phyloP scores from a whole-genome alignment of 768 basidiomycete species.

The Boletus patriciae region DNA sequence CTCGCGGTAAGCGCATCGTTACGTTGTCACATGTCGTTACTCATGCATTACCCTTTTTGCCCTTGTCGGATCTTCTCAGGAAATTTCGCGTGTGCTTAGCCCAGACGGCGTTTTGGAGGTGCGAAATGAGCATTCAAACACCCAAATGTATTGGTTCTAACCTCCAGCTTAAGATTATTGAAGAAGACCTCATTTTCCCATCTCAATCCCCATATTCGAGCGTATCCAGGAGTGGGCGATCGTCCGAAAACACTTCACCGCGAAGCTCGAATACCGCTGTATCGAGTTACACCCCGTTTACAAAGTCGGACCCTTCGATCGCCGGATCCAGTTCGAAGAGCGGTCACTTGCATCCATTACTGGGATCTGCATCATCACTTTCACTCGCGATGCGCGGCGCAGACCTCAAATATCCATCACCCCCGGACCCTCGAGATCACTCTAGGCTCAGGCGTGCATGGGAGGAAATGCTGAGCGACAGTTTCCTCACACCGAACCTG shows the following conservation, averaged over 20 bases:
- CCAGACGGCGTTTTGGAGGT: conserved; percentile 67
- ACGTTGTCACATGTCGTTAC: conserved; percentile 14
- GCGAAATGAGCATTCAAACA: conserved; percentile 12
- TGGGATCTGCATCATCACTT: conserved; percentile 22
- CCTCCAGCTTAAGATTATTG: conserved; percentile 52
- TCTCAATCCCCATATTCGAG: conserved; percentile 27
- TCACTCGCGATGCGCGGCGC: conserved; percentile 18
- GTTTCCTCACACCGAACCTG: conserved; percentile 55
- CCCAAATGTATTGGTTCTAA: conserved; percentile 1
- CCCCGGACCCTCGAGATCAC: conserved; percentile 59
- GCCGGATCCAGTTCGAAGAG: conserved; percentile 15
- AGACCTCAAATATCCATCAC: conserved; percentile 12
- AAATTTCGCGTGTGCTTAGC: conserved; percentile 64
- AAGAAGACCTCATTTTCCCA: conserved; percentile 75
- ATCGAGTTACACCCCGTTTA: conserved; percentile 16
- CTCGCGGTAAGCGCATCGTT: conserved; percentile 49
- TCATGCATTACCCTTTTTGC: conserved; percentile 8
- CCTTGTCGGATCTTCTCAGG: conserved; percentile 40
- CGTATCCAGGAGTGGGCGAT: conserved; percentile 10
- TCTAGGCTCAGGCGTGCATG: conserved; percentile 59
- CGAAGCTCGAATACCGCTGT: conserved; percentile 32
- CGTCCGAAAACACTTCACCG: conserved; percentile 24
- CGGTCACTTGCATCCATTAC: conserved; percentile 10
- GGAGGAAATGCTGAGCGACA: conserved; percentile 61
- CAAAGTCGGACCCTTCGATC: conserved; percentile 27